Conservation (phyloP, 1,284 basidiomycete species). For the Erythrobasidium hasegawianum region DNA sequence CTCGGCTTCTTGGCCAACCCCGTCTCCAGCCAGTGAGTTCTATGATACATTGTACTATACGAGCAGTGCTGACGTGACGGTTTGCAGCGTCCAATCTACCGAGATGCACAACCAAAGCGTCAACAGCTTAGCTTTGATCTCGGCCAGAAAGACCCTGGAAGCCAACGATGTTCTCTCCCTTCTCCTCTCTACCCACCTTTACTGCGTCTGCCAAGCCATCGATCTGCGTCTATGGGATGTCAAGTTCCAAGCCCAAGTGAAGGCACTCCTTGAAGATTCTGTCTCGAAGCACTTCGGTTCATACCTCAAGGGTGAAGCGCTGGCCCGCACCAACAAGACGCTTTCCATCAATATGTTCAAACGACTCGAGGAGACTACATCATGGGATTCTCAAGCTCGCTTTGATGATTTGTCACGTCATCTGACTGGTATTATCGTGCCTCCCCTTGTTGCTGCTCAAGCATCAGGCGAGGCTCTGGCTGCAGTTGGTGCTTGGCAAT, state of each 20-base stretch:
- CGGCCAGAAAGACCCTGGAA: constrained; percentile 69
- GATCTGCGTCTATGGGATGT: constrained; percentile 68
- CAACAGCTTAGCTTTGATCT: constrained; percentile 75
- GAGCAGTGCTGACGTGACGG: not conserved
- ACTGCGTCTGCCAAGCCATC: constrained; percentile 72
- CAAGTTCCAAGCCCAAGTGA: constrained; percentile 60
- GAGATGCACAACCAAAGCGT: constrained; percentile 70
- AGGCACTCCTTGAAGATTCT: constrained; percentile 55
- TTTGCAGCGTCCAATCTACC: constrained; percentile 39
- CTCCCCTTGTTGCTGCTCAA: constrained; percentile 44
- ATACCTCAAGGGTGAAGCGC: constrained; percentile 46
- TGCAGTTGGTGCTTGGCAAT: constrained; percentile 57
- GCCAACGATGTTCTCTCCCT: constrained; percentile 71
- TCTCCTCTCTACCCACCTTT: constrained; percentile 69
- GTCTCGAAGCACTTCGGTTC: constrained; percentile 55
- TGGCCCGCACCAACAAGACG: constrained; percentile 21
- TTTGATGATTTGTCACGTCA: constrained; percentile 53
- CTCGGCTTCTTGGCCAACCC: constrained; percentile 76
- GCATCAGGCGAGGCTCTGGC: constrained; percentile 48
- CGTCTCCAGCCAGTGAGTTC: constrained; percentile 70
- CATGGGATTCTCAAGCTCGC: constrained; percentile 52
- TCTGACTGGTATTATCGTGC: constrained; percentile 58
- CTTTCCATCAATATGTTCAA: constrained; percentile 46
- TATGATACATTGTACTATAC: too few species aligned
- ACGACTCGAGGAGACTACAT: constrained; percentile 53